Evolutionary conservation across 1,139 yeast genomes (phyloP), one percentile per base, ranked within the genome.

Genomic region (Magnusiomyces suaveolens): DNA sequence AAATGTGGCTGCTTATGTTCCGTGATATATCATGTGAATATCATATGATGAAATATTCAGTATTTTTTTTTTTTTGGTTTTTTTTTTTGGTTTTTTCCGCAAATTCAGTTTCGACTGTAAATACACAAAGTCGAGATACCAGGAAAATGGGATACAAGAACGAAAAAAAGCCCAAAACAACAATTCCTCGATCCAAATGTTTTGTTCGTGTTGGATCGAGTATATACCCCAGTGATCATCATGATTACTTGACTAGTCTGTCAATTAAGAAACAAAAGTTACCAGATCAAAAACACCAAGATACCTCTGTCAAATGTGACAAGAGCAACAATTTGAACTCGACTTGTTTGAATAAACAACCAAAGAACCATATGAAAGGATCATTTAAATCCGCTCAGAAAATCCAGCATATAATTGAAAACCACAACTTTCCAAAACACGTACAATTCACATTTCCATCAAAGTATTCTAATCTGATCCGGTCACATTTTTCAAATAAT

Each of bases 341-440:
- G 12, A 12, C 10, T 29, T 29, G 10, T 6, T 29, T 12, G 6
- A 6, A 29, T 12, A 29, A 29, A 12, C 12, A 6, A 29, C 12
- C 12, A 29, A 29, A 29, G 33, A 50, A 43, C 29, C 50, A 6
- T 48, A 52, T 25, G 29, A 47, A 36, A 36, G n/a, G 4, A 18
- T 4, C 44, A 18, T 4, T 16, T 4, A 41, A 41, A n/a, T 18
- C 44, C 4, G 23, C 44, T 21, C 25, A 21, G 12, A 53, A 49
- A 38, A 32, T 24, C 24, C 48, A 33, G 14, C 44, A 56, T 6
- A 52, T 57, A 18, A 57, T 60, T 20, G 43, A 32, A 2, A 51
- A 57, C n/a, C 62, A 60, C 51, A 55, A 55, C 36, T 56, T 62
- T 46, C 59, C 59, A 2, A 51, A 44, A 23, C 52, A 56, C 47